Evolutionary conservation across 805 yeast species (phyloP).

Genomic region (Kodamaea sagamina): DNA sequence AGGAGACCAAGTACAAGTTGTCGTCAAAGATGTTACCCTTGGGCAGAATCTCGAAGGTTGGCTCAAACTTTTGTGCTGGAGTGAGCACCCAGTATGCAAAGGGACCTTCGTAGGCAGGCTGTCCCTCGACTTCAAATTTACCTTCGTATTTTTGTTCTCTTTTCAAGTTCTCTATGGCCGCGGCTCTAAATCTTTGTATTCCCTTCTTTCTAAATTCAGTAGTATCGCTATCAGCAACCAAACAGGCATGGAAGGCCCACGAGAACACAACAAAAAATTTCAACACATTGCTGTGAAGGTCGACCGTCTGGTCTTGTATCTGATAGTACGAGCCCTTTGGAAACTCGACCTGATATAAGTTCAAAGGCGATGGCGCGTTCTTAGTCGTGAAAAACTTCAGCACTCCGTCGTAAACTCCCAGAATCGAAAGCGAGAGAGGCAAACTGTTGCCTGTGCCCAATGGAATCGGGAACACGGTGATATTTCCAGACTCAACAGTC

Average conservation of each 20-base stretch:
- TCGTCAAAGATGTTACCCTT: slow-evolving; percentile 45
- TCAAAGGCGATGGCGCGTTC: slow-evolving; percentile 33
- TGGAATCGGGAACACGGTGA: slow-evolving; percentile 53
- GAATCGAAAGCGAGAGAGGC: slow-evolving; percentile 57
- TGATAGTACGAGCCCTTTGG: slow-evolving; percentile 34
- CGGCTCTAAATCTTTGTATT: slow-evolving; percentile 63
- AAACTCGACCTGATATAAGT: slow-evolving; percentile 46
- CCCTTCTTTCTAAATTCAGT: slow-evolving; percentile 68
- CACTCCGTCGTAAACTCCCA: slow-evolving; percentile 30
- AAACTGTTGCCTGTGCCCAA: slow-evolving; percentile 88
- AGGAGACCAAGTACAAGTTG: slow-evolving; percentile 48
- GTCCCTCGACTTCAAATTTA: slow-evolving; percentile 20
- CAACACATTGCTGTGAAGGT: slow-evolving; percentile 20
- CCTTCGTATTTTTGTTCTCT: slow-evolving; percentile 57
- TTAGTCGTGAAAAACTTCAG: slow-evolving; percentile 34
- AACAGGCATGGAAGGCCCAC: slow-evolving; percentile 84
- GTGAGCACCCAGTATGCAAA: slow-evolving; percentile 65
- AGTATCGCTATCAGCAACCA: slow-evolving; percentile 78
- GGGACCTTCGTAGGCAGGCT: slow-evolving; percentile 28
- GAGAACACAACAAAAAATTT: slow-evolving; percentile 66
- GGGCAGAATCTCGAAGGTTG: slow-evolving; percentile 65
- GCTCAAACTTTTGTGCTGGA: slow-evolving; percentile 57
- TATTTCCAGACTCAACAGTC: neutral
- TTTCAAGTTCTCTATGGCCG: slow-evolving; percentile 58
- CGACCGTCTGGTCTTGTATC: slow-evolving; percentile 21